Conservation (phyloP, 441 rosid species). For the Croton setiger region DNA sequence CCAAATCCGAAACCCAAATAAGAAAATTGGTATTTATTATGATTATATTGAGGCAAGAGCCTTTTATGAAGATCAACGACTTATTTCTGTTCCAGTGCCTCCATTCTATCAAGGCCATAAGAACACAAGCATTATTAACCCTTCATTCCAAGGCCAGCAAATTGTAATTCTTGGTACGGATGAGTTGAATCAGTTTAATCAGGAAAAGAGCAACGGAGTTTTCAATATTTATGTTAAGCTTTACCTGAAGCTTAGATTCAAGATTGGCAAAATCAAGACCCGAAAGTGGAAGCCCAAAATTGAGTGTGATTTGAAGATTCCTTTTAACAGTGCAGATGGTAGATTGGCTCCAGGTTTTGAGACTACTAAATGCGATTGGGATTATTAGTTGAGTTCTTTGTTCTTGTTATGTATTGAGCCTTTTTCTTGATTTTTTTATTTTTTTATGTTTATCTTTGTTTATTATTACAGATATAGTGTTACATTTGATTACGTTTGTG, state of each 20-base stretch:
- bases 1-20: constrained; percentile 67
- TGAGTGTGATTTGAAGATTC: constrained; percentile 1
- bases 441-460: too few relatives aligned
- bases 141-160: constrained; percentile 40
- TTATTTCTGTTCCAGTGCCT: constrained; percentile 24
- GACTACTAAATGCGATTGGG: background rate
- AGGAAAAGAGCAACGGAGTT: constrained; percentile 20
- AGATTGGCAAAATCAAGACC: constrained; percentile 1
- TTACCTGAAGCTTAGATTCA: constrained; percentile 56
- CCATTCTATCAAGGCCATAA: constrained; percentile 68
- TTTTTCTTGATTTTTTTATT: too few relatives aligned
- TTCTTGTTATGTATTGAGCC: too few relatives aligned
- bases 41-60: constrained; percentile 60
- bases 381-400: background rate
- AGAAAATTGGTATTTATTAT: constrained; percentile 62
- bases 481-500: too few relatives aligned
- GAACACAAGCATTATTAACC: background rate
- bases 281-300: background rate
- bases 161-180: constrained; percentile 28
- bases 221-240: constrained; percentile 15
- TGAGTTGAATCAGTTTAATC: constrained; percentile 25
- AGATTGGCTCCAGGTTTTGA: background rate
- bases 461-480: too few relatives aligned
- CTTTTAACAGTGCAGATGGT: background rate
- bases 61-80: constrained; percentile 41